Evolutionary conservation across 129 eudicot species (phyloP), one percentile per base, ranked within the genome.

Genomic region (Artemisia tridentata): DNA sequence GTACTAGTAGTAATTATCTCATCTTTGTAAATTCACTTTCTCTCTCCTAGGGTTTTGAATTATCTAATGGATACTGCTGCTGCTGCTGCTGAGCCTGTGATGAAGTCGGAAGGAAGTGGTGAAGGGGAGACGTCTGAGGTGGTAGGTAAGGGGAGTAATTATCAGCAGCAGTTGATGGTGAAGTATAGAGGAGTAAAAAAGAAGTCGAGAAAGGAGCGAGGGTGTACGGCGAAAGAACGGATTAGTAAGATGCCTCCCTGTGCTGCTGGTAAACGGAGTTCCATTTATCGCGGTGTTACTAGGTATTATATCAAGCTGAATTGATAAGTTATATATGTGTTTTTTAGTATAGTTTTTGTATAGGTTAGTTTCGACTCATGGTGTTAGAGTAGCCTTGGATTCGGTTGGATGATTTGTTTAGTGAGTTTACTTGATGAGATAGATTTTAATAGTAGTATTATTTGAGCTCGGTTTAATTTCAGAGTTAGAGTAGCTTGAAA

Each of bases 221-320:
- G 99, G 0, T 90, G 93, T 69, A 95, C 99, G 43, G 99, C 99
- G 1, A 95, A 90, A 63, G 99, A 95, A 79, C 85, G 99, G 18
- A 95, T 95, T 78, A 95, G 99, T 79, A 90, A 87, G 74, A 95
- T 95, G 99, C 97, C 97, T 16, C 99, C 99, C 20, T 93, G 92
- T 74, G 89, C 97, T 46, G 99, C 99, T 47, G 99, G 99, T 43
- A 95, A 95, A 71, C 97, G 99, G 6, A 95, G 99, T 77, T 95
- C 99, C 72, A 88, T 95, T 68, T 95, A 95, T 78, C 88, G 99
- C 18, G 99, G 99, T 21, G 99, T 95, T 62, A 95, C 99, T 60
- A 90, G 99, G 99, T 93, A 67, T 49, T 19, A 63, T 62, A 49
- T 16, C 23, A 10, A 46, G 19, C 13, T 47, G 31, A 15, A 45